phyloP scores from a whole-genome alignment of 495 filamentous ascomycete species.

The Evansstolkia leycettana region DNA sequence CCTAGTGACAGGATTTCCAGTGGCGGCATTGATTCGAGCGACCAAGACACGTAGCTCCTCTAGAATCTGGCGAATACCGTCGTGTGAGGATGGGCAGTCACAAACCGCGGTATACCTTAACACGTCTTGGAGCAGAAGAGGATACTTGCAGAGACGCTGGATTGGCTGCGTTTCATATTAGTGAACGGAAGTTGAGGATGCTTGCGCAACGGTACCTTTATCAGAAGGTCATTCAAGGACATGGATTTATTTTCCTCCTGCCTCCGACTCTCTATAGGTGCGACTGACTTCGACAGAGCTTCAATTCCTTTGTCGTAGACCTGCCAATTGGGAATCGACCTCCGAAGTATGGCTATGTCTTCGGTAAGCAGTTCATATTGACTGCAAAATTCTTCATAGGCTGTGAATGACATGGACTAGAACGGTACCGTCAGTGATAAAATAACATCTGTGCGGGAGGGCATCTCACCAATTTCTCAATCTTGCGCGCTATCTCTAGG shows the following conservation, averaged over 20 bases:
- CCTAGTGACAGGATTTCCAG: slow-evolving; percentile 29
- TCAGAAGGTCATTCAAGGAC: slow-evolving; percentile 72
- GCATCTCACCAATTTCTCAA: slow-evolving; percentile 61
- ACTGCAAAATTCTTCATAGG: slow-evolving; percentile 78
- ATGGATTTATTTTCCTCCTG: slow-evolving; percentile 60
- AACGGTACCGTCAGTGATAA: slow-evolving; percentile 1
- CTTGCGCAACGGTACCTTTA: slow-evolving; percentile 51
- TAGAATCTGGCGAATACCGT: slow-evolving; percentile 64
- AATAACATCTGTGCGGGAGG: neutral
- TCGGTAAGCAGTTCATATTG: slow-evolving; percentile 76
- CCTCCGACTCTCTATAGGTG: slow-evolving; percentile 52
- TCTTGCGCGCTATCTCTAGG: slow-evolving; percentile 63
- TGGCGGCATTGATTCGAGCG: slow-evolving; percentile 65
- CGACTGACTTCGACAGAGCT: slow-evolving; percentile 62
- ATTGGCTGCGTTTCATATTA: slow-evolving; percentile 54
- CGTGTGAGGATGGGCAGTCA: slow-evolving; percentile 71
- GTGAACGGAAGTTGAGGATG: neutral
- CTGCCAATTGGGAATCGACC: slow-evolving; percentile 62
- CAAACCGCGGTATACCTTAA: slow-evolving; percentile 67
- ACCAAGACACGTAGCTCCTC: slow-evolving; percentile 59
- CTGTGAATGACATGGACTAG: slow-evolving; percentile 68
- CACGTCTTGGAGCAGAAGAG: slow-evolving; percentile 73
- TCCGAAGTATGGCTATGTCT: slow-evolving; percentile 57
- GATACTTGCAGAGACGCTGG: slow-evolving; percentile 88
- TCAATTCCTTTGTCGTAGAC: slow-evolving; percentile 81